phyloP scores from a whole-genome alignment of 1,139 yeast genomes.

The Hyphopichia buzzinii region DNA sequence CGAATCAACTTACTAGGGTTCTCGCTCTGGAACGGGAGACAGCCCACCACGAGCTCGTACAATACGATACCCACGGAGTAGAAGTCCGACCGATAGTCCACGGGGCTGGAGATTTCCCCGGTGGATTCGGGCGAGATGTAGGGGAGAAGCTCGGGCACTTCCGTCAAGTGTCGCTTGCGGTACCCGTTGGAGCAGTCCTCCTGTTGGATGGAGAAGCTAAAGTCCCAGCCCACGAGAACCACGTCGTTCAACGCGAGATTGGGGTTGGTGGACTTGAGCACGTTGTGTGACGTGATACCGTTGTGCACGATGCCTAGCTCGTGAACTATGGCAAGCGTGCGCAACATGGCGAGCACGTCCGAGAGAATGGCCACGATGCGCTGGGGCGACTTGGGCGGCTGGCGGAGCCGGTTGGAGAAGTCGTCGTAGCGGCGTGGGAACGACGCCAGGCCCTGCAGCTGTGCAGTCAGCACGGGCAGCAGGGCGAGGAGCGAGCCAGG shows the following conservation, averaged over 20 bases:
- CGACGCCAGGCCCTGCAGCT: background rate
- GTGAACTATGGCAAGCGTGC: slow-evolving; percentile 39
- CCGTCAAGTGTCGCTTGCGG: slow-evolving; percentile 25
- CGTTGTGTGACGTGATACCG: slow-evolving; percentile 41
- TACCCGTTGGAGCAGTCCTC: slow-evolving; percentile 42
- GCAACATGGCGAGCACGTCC: slow-evolving; percentile 32
- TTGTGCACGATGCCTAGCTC: slow-evolving; percentile 48
- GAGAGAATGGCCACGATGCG: slow-evolving; percentile 30
- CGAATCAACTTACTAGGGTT: slow-evolving; percentile 41
- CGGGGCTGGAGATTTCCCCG: slow-evolving; percentile 38
- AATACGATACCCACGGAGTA: slow-evolving; percentile 51
- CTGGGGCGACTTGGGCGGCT: slow-evolving; percentile 18
- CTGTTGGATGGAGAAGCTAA: slow-evolving; percentile 40
- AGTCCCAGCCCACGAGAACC: slow-evolving; percentile 51
- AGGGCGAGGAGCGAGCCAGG: background rate
- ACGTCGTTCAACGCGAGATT: slow-evolving; percentile 23
- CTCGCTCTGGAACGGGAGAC: slow-evolving; percentile 43
- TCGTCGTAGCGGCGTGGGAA: slow-evolving; percentile 5
- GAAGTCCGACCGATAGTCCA: slow-evolving; percentile 51
- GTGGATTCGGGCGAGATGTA: slow-evolving; percentile 55
- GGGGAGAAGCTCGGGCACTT: slow-evolving; percentile 40
- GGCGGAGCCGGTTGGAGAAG: slow-evolving; percentile 6
- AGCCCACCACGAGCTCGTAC: slow-evolving; percentile 48
- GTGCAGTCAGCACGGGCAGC: background rate
- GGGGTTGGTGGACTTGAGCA: slow-evolving; percentile 31